phyloP scores from a whole-genome alignment of 352 stramenopile species.

The Globisporangium nagaii region DNA sequence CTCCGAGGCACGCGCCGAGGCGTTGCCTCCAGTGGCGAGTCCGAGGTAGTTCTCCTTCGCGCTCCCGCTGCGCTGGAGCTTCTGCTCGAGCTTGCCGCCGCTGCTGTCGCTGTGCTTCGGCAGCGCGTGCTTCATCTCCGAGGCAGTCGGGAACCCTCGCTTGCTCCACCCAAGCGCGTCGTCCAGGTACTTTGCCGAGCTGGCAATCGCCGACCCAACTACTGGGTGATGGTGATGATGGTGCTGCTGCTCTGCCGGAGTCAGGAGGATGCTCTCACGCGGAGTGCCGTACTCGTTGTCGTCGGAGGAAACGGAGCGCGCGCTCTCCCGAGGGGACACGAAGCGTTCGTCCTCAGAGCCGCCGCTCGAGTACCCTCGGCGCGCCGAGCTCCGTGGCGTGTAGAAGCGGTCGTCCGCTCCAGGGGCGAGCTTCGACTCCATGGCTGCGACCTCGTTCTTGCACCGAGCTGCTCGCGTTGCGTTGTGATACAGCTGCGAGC shows the following conservation, averaged over 20 bases:
- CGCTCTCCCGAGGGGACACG: slow-evolving; percentile 42
- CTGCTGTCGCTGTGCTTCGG: not conserved
- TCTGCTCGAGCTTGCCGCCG: not conserved
- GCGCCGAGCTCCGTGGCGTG: slow-evolving; percentile 53
- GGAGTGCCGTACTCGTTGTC: slow-evolving; percentile 56
- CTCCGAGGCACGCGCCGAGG: not conserved
- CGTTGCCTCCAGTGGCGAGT: slow-evolving; percentile 1
- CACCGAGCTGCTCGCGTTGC: not conserved
- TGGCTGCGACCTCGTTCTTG: slow-evolving; percentile 1
- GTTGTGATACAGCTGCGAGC: too few species aligned
- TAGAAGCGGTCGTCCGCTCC: slow-evolving; percentile 51
- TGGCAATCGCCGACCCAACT: not conserved
- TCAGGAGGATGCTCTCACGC: slow-evolving; percentile 28
- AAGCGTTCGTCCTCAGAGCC: slow-evolving; percentile 64
- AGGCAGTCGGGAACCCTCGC: not conserved
- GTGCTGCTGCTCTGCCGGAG: slow-evolving; percentile 2
- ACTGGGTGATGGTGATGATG: not conserved
- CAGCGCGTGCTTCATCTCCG: slow-evolving; percentile 18
- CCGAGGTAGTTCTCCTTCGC: slow-evolving; percentile 28
- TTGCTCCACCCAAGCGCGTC: slow-evolving; percentile 10
- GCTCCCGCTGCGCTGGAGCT: slow-evolving; percentile 3
- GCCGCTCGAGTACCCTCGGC: slow-evolving; percentile 43
- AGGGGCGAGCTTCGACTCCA: slow-evolving; percentile 34
- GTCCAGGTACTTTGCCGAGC: slow-evolving; percentile 7
- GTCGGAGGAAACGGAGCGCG: slow-evolving; percentile 58